Conservation (phyloP, 371 early-diverging fungal species). For the Dentiscutata heterogama region DNA sequence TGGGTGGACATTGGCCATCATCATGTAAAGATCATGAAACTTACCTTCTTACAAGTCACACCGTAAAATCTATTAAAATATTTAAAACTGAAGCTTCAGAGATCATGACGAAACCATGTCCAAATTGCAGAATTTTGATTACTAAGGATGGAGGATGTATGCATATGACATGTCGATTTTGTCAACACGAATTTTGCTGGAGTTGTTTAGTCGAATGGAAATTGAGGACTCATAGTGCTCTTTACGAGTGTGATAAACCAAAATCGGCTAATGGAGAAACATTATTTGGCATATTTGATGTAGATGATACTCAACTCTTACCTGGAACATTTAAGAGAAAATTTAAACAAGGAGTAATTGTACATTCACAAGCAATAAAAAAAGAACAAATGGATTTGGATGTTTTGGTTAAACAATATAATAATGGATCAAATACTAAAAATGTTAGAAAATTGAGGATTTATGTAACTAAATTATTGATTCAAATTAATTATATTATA, state of each 20-base stretch:
- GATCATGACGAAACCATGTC: conserved; percentile 15
- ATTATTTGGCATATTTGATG: conserved; percentile 3
- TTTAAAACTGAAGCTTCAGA: not conserved
- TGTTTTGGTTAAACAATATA: not conserved
- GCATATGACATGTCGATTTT: conserved; percentile 34
- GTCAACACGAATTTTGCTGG: conserved; percentile 34
- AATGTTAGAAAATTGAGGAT: not conserved
- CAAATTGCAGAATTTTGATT: conserved; percentile 31
- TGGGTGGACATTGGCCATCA: conserved; percentile 42
- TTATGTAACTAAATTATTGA: not conserved
- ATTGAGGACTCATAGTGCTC: not conserved
- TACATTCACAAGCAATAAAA: not conserved
- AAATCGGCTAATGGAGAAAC: not conserved
- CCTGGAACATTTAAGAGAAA: conserved; percentile 23
- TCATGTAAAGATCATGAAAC: conserved; percentile 32
- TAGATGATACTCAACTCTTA: not conserved
- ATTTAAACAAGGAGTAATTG: conserved; percentile 24
- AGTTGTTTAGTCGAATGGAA: conserved; percentile 32
- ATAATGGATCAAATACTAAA: not conserved
- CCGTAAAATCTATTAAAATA: not conserved
- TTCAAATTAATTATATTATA: conserved; percentile 24
- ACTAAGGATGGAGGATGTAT: conserved; percentile 33
- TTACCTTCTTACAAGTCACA: conserved; percentile 6
- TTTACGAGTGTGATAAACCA: conserved; percentile 9
- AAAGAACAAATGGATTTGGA: not conserved